Base-by-base conservation (phyloP, 129 eudicot species). In the Calendula officinalis region DNA sequence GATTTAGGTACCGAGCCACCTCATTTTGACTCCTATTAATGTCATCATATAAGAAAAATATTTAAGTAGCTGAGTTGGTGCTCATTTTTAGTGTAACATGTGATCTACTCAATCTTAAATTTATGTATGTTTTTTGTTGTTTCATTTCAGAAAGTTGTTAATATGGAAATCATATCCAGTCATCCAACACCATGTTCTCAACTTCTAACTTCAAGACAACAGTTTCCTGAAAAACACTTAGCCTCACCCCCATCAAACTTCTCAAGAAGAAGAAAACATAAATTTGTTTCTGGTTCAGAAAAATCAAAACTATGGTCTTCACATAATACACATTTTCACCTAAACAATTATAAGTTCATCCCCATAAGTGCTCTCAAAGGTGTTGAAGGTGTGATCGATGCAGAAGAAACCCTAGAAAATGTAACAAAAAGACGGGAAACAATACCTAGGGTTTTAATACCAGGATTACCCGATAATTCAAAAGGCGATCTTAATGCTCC, bases 391-490 rank as follows among this genome's bases (percentile, higher is more conserved):
- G 91, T 86, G 32, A 73, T 78, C 32, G 89, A 71, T 60, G 76
- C 74, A 11, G 72, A 77, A 41, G 86, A 76, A 64, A 70, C 68
- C 15, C 44, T 63, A 50, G 73, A 50, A 53, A 68, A 66, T 3
- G 69, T 72, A 22, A 45, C 75, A 6, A 84, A 65, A 62, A 54
- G 60, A 57, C 65, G 67, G 59, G 66, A 67, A 33, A 50, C 87
- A 16, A 56, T 78, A 37, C 79, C 90, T 5, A 92, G 81, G 62
- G 87, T 85, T 34, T 36, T 63, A 55, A 78, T 92, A 62, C 98
- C 98, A 4, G 82, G 91, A 41, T 64, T 92, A 58, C 96, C 96
- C 0, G 87, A 72, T 75, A 86, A 80, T 43, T 61, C 84, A 1
- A 70, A 80, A 61, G 88, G 76, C 30, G 85, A 80, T 1, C 32